Evolutionary conservation across 78 protist genomes (phyloP), one percentile per base, ranked within the genome.

Genomic region (Guillardia theta): DNA sequence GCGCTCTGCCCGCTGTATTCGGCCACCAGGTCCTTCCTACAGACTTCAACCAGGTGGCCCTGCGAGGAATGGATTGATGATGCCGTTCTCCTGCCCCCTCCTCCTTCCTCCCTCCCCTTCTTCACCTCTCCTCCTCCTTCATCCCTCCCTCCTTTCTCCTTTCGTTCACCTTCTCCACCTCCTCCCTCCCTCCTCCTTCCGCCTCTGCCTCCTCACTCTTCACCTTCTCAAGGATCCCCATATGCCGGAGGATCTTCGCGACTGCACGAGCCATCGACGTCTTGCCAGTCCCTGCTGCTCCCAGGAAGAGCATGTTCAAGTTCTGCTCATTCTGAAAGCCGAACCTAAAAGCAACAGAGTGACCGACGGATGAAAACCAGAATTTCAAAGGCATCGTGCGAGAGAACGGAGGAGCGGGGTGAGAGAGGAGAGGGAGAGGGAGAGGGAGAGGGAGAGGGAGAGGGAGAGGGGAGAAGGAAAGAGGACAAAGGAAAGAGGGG

Each of bases 251-350:
- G 46, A 93, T 24, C 36, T 41, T 6, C 33, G 94, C 94, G 9
- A 93, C 94, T 18, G 77, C 64, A 22, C 90, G 90, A 6, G 94
- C 94, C 53, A 93, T 87, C 30, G 48, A 70, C 8, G 94, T 93
- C 76, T 93, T 93, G 48, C 94, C 94, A 30, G 94, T 93, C 45
- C 94, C 94, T 0, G 94, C 92, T 15, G 44, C 48, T 39, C 94
- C 94, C 27, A 93, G 77, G 76, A 93, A 93, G 50, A 93, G 64
- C 94, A 93, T 93, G 90, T 93, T 53, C 37, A 93, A 2, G 33
- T 33, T 77, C 58, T 87, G 94, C n/a, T 62, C 64, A 33, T 54
- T 47, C 15, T 54, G 21, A 43, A 92, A 62, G 41, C 93, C 93
- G 44, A 54, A 48, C 12, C 12, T 15, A n/a, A 44, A 21, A 39